Evolutionary conservation across 2,329 filamentous ascomycete genomes (phyloP).

Genomic region (Fusarium lyarnte): DNA sequence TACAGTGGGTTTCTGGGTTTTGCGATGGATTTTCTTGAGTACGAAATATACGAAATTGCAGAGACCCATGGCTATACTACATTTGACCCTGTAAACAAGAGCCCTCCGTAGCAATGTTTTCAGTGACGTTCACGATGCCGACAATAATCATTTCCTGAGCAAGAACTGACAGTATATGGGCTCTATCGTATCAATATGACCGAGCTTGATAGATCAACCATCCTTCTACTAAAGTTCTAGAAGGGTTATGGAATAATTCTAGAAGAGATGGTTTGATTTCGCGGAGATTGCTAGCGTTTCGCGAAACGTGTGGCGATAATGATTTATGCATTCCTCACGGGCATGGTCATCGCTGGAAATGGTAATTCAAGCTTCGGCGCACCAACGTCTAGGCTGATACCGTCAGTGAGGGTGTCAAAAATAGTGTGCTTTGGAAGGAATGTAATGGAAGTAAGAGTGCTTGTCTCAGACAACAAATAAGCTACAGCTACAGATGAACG

Average conservation of each 20-base stretch:
- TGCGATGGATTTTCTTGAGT: not conserved
- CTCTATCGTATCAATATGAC: not conserved
- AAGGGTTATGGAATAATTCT: not conserved
- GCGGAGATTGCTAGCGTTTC: not conserved
- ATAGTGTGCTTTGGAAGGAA: not conserved
- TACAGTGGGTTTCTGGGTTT: slow-evolving; percentile 42
- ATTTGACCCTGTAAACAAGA: not conserved
- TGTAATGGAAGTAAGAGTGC: not conserved
- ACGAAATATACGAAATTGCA: not conserved
- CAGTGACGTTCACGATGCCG: not conserved
- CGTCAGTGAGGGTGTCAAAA: not conserved
- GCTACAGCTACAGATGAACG: not conserved
- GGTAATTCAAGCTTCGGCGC: not conserved
- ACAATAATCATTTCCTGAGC: not conserved
- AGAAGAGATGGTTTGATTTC: not conserved
- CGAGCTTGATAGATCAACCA: not conserved
- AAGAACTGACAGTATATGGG: not conserved
- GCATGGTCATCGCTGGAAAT: not conserved
- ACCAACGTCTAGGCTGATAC: not conserved
- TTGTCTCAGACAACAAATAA: not conserved
- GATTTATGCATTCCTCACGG: not conserved
- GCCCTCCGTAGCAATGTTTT: not conserved
- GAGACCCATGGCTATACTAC: not conserved
- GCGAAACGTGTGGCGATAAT: not conserved
- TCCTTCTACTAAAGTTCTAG: not conserved